Conservation (phyloP, 768 basidiomycete species). For the Psilocybe cubensis region DNA sequence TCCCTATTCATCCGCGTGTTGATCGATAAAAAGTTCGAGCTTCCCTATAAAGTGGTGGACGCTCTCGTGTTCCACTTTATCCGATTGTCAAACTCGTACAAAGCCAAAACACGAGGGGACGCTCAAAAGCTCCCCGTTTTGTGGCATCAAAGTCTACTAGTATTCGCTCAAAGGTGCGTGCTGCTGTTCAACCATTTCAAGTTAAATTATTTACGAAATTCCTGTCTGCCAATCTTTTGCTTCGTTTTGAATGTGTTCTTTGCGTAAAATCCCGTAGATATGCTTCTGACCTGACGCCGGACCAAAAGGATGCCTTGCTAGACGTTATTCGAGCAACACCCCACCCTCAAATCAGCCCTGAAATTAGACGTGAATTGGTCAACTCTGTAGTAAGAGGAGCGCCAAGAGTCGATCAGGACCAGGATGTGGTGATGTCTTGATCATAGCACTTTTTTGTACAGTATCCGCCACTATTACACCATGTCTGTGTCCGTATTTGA, state of each 20-base stretch:
- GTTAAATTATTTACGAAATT: background rate
- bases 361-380: slow-evolving; percentile 89
- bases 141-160: slow-evolving; percentile 96
- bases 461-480: background rate
- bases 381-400: slow-evolving; percentile 88
- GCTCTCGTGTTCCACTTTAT: slow-evolving; percentile 98
- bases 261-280: slow-evolving; percentile 59
- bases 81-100: slow-evolving; percentile 90
- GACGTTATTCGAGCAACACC: slow-evolving; percentile 88
- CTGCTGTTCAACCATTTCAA: background rate
- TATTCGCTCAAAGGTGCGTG: slow-evolving; percentile 86
- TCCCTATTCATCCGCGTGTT: slow-evolving; percentile 97
- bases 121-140: slow-evolving; percentile 89
- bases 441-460: background rate
- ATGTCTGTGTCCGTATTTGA: background rate
- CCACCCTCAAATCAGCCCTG: slow-evolving; percentile 86
- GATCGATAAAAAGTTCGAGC: slow-evolving; percentile 96
- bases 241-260: background rate
- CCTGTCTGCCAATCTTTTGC: background rate
- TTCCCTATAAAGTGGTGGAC: slow-evolving; percentile 98
- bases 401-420: slow-evolving; percentile 63
- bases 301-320: slow-evolving; percentile 96
- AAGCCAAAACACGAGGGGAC: slow-evolving; percentile 69
- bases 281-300: slow-evolving; percentile 90
- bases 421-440: slow-evolving; percentile 69